Base-by-base conservation (phyloP, 1,284 basidiomycete species). In the Microbotryum scabiosae region DNA sequence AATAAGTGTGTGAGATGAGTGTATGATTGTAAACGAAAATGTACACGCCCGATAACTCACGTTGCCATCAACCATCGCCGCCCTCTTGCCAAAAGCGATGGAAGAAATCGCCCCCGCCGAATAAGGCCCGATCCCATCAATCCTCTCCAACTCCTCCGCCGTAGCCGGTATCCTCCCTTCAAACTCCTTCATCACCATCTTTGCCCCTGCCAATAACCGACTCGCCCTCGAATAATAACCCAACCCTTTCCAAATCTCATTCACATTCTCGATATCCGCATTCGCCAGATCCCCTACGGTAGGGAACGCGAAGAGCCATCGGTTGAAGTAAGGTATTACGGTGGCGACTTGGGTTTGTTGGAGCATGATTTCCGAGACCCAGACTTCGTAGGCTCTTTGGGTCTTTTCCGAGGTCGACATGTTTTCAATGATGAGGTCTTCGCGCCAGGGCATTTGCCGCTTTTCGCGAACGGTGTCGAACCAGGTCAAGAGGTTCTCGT, bases 341-440 rank as follows among this genome's bases (percentile, higher is more conserved):
- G 91, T 94, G 4, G 79, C 81, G 26, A 79, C 78, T 59, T 71
- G 91, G 0, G 94, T 97, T 75, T 98, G 94, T 74, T 98, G 94
- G 7, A 97, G 81, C 94, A 97, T 97, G 66, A 97, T 87, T 75
- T 97, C 91, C 14, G 87, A 89, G 50, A 96, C 80, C 85, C 87
- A 89, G 14, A 89, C 87, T 80, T 89, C 87, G 68, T 90, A 90
- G 2, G 87, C 87, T 55, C 87, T 77, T 73, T 89, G 87, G 3
- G 82, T 79, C 51, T 81, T 81, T 49, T 81, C 82, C 43, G 82
- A 80, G 0, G 71, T 65, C 49, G 75, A 77, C 65, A 84, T 73
- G 9, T 76, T 76, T 5, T 46, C 16, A 7, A 79, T 76, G 68
- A 85, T 76, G 67, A 82, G 88, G 2, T 80, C 79, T 71, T 86